Percentiles rank a stretch among this genome's conserved stretches.
Conservation (phyloP, 345 rosid genomes). For the Gossypium anomalum region DNA sequence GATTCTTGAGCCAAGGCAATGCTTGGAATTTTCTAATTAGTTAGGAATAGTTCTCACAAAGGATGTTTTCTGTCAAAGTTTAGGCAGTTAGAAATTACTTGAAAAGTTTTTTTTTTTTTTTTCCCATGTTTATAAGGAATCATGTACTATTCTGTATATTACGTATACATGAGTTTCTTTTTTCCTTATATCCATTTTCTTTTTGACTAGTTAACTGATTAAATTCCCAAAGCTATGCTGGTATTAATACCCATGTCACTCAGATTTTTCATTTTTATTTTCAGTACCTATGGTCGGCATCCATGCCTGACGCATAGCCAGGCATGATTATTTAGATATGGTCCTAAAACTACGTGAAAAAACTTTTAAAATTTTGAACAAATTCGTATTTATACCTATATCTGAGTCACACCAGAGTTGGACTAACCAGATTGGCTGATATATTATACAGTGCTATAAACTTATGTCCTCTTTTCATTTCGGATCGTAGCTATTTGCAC, state of each 20-base stretch:
- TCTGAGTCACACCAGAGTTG: neutral
- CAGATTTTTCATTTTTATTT: too few relatives aligned
- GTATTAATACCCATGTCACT: neutral
- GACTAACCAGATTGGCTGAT: neutral
- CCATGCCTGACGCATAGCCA: too few relatives aligned
- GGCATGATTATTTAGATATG: neutral
- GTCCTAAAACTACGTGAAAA: neutral
- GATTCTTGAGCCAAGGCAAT: constrained; percentile 3
- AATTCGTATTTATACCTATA: neutral
- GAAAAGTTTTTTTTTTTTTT: neutral
- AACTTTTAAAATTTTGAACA: neutral
- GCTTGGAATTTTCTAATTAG: neutral
- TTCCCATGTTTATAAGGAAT: neutral
- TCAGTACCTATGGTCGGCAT: too few relatives aligned
- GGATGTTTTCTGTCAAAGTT: neutral
- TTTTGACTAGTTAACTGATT: neutral
- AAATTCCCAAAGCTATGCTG: neutral
- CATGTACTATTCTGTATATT: neutral
- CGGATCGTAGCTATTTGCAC: neutral
- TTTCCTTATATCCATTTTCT: neutral
- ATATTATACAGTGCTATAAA: neutral
- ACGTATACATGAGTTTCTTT: neutral
- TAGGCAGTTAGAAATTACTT: neutral
- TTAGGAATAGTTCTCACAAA: neutral
- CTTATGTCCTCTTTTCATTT: too few relatives aligned